Evolutionary conservation across 768 basidiomycete species (phyloP), one percentile per base, ranked within the genome.

Genomic region (Pleurotus platypus): DNA sequence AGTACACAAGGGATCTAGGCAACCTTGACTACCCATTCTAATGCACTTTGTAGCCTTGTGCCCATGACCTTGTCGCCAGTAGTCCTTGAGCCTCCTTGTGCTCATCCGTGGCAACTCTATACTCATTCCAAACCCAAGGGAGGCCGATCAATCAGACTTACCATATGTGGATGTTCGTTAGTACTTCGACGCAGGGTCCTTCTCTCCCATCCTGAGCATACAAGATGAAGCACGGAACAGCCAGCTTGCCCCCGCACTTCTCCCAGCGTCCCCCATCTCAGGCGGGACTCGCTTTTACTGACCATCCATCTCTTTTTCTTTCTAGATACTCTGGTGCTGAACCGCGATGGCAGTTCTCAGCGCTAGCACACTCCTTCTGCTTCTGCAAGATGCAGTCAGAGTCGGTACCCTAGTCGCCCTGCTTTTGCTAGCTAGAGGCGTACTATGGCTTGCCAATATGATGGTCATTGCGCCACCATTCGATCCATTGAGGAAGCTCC

Each of bases 401-500:
- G 51, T 54, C 20, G 63, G 66, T 42, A 59, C 67, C 26, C 54
- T 63, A 38, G 62, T 75, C 18, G 67, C 66, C 40, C 60, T 66
- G 46, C 62, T 75, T 50, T 60, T 75, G 40, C 18, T 78, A 43
- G 67, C 72, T 15, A 70, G 74, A 61, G 73, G 67, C 35, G 22
- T 71, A 11, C 35, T 71, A 15, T 79, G 77, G 74, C 63, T 80
- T 55, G 47, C 79, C 47, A 72, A 80, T 58, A 63, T 78, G 65
- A 57, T 82, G 16, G 37, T 78, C 39, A 49, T 82, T 16, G 62
- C 70, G n/a, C 81, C 82, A 12, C 64, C 71, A 3, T 73, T 68
- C 40, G 82, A 83, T 64, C 81, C 81, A 15, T 67, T 84, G 46
- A 64, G 69, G 50, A 68, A 73, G 35, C 64, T 84, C 11, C 79